Conservation (phyloP, 495 filamentous ascomycete genomes). For the Trichoderma parareesei region DNA sequence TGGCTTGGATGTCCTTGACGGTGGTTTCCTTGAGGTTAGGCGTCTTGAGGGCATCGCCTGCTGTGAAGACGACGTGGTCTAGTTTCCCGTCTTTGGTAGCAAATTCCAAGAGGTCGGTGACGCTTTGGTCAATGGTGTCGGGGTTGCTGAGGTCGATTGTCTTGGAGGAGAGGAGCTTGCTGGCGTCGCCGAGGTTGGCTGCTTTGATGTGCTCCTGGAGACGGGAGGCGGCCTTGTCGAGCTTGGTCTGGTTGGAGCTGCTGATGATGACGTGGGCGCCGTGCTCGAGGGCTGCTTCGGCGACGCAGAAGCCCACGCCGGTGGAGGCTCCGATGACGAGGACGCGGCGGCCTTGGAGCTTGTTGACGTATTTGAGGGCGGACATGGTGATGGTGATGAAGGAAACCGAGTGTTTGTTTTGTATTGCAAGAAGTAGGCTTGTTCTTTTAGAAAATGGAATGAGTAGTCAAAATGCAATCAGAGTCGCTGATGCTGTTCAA, state of each 20-base stretch:
- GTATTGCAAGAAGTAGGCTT: no score
- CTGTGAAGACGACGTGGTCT: constrained; percentile 58
- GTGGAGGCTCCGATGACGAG: constrained; percentile 48
- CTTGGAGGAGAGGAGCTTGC: constrained; percentile 24
- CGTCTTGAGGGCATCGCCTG: constrained; percentile 36
- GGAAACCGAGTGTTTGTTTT: no score
- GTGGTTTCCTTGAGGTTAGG: constrained; percentile 30
- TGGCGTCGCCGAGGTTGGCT: constrained; percentile 20
- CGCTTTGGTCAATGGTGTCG: constrained; percentile 33
- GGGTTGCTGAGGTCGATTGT: constrained; percentile 42
- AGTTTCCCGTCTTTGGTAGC: constrained; percentile 27
- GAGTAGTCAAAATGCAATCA: no score
- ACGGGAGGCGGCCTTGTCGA: constrained; percentile 29
- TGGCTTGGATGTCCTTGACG: constrained; percentile 28
- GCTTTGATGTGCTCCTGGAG: constrained; percentile 31
- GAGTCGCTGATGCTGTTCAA: no score
- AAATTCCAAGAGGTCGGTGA: constrained; percentile 39
- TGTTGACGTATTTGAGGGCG: constrained; percentile 25
- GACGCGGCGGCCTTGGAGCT: constrained; percentile 34
- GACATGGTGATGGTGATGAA: not conserved
- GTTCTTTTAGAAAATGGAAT: no score
- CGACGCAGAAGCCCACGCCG: constrained; percentile 50
- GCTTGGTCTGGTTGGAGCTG: constrained; percentile 38
- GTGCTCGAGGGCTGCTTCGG: constrained; percentile 40
- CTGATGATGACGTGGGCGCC: constrained; percentile 46